A percentile compares a stretch with the other conserved stretches of the same genome.
Evolutionary conservation across 2,329 filamentous ascomycete species (phyloP).

Genomic region (Xylariaceae sp.): DNA sequence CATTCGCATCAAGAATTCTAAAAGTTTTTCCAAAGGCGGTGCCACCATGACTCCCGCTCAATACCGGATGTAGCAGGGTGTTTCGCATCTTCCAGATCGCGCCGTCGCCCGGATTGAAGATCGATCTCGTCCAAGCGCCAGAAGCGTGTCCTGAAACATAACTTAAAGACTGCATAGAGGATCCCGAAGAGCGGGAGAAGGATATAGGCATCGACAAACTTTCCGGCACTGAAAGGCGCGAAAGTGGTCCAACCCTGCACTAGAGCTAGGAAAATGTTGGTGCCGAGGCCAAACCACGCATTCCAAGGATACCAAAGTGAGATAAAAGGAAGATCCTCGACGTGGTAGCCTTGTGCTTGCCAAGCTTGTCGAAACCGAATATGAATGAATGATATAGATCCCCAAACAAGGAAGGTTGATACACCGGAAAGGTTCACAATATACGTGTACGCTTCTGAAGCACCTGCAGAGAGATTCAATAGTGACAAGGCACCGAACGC

Average conservation of each 20-base stretch:
- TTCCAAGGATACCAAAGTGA: conserved; percentile 62
- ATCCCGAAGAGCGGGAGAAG: conserved; percentile 64
- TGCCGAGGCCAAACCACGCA: conserved; percentile 62
- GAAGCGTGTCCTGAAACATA: conserved; percentile 58
- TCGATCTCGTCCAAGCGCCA: conserved; percentile 61
- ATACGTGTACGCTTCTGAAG: conserved; percentile 68
- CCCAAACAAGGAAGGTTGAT: conserved; percentile 76
- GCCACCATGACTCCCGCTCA: conserved; percentile 48
- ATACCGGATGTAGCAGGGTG: conserved; percentile 40
- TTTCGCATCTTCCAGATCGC: conserved; percentile 57
- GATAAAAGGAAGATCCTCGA: conserved; percentile 61
- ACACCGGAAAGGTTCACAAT: conserved; percentile 75
- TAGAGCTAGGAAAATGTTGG: conserved; percentile 64
- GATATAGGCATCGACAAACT: conserved; percentile 70
- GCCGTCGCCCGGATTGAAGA: conserved; percentile 59
- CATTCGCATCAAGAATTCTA: conserved; percentile 32
- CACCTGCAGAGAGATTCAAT: conserved; percentile 74
- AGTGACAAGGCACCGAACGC: conserved; percentile 73
- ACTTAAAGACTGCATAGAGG: conserved; percentile 62
- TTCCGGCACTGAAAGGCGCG: conserved; percentile 60
- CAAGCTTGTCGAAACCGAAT: conserved; percentile 73
- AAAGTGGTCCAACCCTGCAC: conserved; percentile 68
- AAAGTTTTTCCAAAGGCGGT: conserved; percentile 49
- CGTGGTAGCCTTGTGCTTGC: conserved; percentile 60
- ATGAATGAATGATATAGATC: conserved; percentile 71